Evolutionary conservation across 2,329 filamentous ascomycete genomes (phyloP).

Genomic region (Aureobasidium sp.): DNA sequence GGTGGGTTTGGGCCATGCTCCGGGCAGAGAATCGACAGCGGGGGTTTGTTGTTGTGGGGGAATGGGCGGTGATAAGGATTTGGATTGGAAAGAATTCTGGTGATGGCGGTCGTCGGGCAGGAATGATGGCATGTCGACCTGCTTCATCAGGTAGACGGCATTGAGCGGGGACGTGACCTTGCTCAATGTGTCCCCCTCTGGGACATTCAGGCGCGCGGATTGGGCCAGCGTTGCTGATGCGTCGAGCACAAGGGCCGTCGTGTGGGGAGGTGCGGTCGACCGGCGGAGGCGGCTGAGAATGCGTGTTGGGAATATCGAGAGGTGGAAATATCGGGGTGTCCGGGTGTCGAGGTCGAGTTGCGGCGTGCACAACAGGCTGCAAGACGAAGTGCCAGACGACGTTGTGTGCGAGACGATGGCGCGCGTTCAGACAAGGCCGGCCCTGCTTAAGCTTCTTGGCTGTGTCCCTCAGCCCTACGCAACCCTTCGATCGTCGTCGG

Average conservation of each 20-base stretch:
- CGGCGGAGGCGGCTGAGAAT: not conserved
- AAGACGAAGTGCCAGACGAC: not conserved
- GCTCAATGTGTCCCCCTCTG: slow-evolving; percentile 22
- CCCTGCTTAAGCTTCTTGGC: not conserved
- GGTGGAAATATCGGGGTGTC: not conserved
- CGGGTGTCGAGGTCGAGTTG: not conserved
- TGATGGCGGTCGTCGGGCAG: slow-evolving; percentile 37
- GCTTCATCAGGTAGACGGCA: slow-evolving; percentile 36
- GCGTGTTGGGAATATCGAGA: not conserved
- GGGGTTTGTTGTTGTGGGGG: slow-evolving; percentile 13
- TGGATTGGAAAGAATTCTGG: slow-evolving; percentile 22
- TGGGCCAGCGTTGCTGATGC: slow-evolving; percentile 20
- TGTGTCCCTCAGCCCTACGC: not conserved
- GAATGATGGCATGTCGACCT: slow-evolving; percentile 44
- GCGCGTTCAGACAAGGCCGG: not conserved
- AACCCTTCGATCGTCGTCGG: not conserved
- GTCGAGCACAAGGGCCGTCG: not conserved
- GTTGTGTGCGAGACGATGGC: slow-evolving; percentile 6
- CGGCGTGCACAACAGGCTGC: not conserved
- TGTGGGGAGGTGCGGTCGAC: not conserved
- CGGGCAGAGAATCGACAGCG: slow-evolving; percentile 18
- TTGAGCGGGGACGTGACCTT: slow-evolving; percentile 22
- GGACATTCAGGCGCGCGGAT: slow-evolving; percentile 18
- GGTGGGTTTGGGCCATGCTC: slow-evolving; percentile 19
- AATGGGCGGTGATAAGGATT: slow-evolving; percentile 15